Percentiles rank a stretch among this genome's conserved stretches.
Conservation (phyloP, 208 protist genomes). For the Porcisia deanei region DNA sequence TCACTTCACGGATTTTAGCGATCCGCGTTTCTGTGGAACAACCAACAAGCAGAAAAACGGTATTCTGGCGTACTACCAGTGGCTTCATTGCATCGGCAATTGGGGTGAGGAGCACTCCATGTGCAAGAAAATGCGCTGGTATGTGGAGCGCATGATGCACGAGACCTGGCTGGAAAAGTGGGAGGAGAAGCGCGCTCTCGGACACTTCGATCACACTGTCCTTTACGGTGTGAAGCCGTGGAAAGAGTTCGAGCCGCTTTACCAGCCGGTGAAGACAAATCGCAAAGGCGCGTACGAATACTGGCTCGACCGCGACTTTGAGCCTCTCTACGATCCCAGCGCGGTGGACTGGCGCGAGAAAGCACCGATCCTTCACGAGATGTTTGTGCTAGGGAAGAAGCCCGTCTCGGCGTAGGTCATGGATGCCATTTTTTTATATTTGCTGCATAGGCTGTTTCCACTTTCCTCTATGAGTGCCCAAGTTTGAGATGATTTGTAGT, state of each 20-base stretch:
- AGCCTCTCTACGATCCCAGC: constrained; percentile 82
- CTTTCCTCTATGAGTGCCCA: neutral
- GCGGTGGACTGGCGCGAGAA: constrained; percentile 80
- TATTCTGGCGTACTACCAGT: constrained; percentile 90
- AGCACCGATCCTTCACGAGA: constrained; percentile 88
- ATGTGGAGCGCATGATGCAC: constrained; percentile 90
- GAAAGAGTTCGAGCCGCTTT: constrained; percentile 90
- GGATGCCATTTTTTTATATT: neutral
- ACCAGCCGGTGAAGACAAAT: constrained; percentile 90
- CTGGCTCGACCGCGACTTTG: constrained; percentile 87
- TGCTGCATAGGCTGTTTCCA: neutral
- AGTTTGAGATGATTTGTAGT: neutral
- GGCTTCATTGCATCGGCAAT: constrained; percentile 92
- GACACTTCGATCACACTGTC: constrained; percentile 88
- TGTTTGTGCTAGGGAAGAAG: constrained; percentile 90
- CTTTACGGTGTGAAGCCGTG: constrained; percentile 88
- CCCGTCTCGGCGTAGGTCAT: constrained; percentile 46
- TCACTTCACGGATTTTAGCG: constrained; percentile 89
- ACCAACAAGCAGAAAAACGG: constrained; percentile 88
- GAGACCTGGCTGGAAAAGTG: constrained; percentile 88
- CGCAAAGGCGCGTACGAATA: constrained; percentile 91
- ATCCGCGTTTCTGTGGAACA: constrained; percentile 71
- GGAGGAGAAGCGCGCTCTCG: constrained; percentile 88
- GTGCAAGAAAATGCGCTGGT: constrained; percentile 93
- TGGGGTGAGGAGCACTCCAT: constrained; percentile 92